These are phyloP conservation scores for Scleromitrula shiraiana DNA, from an alignment of 2,329 filamentous ascomycete genomes.

Conservation along the genomic window DNA sequence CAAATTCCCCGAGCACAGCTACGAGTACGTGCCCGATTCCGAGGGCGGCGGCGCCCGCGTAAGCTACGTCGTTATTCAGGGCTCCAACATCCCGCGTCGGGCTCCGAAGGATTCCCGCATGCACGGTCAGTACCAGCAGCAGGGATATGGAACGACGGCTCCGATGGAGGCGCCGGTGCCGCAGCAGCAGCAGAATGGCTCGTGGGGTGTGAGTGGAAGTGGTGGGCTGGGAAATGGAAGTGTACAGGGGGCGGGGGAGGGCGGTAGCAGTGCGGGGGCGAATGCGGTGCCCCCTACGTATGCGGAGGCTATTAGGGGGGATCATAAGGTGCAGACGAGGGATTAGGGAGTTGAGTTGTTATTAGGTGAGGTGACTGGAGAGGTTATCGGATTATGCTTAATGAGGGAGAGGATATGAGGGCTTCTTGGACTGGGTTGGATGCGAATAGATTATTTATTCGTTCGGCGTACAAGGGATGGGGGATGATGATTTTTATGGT, in stretches of 20 bases:
- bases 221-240: too few relatives aligned
- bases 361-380: background rate
- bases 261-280: slow-evolving; percentile 36
- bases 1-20: slow-evolving; percentile 72
- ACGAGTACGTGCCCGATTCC: slow-evolving; percentile 53
- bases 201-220: slow-evolving; percentile 26
- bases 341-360: slow-evolving; percentile 17
- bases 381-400: background rate
- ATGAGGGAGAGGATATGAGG: background rate
- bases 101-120: slow-evolving; percentile 20
- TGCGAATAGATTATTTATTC: background rate
- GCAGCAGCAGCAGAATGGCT: slow-evolving; percentile 28
- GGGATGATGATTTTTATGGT: background rate
- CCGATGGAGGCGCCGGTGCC: slow-evolving; percentile 27
- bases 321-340: slow-evolving; percentile 73
- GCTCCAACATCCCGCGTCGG: slow-evolving; percentile 32
- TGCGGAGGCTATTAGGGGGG: slow-evolving; percentile 79
- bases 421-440: background rate
- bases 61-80: slow-evolving; percentile 69
- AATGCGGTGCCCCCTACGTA: slow-evolving; percentile 69
- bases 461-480: too few relatives aligned
- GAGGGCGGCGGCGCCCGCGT: slow-evolving; percentile 52
- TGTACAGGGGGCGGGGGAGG: slow-evolving; percentile 28
- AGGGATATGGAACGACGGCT: slow-evolving; percentile 28
- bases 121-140: slow-evolving; percentile 17